Evolutionary conservation across 1,139 yeast species (phyloP).

Genomic region (Pneumocystis canis): DNA sequence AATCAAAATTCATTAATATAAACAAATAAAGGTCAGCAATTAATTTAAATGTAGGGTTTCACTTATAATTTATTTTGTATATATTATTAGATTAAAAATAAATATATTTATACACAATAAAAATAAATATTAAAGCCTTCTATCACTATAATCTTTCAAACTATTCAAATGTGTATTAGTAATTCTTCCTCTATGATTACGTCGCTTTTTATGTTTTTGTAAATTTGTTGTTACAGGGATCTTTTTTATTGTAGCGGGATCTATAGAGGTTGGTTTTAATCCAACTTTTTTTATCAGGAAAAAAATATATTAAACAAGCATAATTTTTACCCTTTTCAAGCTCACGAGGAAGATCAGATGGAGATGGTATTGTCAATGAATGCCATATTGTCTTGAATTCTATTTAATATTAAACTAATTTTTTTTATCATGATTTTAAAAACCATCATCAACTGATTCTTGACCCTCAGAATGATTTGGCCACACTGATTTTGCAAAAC

Average conservation of each 20-base stretch:
- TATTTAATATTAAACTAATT: not conserved
- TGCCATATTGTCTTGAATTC: conserved; percentile 44
- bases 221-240: conserved; percentile 30
- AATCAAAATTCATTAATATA: not conserved
- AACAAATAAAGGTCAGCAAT: not conserved
- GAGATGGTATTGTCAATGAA: conserved; percentile 50
- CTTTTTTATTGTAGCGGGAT: conserved; percentile 73
- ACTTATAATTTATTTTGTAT: not conserved
- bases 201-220: conserved; percentile 77
- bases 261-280: conserved; percentile 89
- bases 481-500: conserved; percentile 83
- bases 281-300: conserved; percentile 66
- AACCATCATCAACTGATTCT: conserved; percentile 68
- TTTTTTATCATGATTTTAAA: conserved; percentile 33
- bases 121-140: not conserved
- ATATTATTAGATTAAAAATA: not conserved
- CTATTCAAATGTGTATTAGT: conserved; percentile 96
- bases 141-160: conserved; percentile 48
- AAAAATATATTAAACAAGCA: conserved; percentile 58
- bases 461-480: conserved; percentile 64
- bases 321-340: conserved; percentile 18
- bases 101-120: not conserved
- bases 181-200: conserved; percentile 62
- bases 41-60: not conserved
- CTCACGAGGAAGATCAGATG: not conserved